These are phyloP conservation scores for Candida saitoana DNA, from an alignment of 805 yeast genomes.

Conservation along the genomic window DNA sequence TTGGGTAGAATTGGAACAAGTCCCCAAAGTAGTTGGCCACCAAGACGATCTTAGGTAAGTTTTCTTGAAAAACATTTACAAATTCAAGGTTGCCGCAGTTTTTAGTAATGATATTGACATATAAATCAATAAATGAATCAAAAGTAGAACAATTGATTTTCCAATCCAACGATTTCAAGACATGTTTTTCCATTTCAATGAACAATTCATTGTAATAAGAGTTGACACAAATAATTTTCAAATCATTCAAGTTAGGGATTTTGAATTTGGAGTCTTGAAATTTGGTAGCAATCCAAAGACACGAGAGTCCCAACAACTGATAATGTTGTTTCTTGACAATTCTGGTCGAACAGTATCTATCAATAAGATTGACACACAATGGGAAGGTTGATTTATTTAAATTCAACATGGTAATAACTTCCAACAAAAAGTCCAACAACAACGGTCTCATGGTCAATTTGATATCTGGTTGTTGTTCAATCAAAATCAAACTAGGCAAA, in stretches of 20 bases:
- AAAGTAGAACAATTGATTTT: conserved; percentile 56
- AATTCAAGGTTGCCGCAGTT: conserved; percentile 21
- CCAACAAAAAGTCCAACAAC: conserved; percentile 41
- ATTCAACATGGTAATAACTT: conserved; percentile 38
- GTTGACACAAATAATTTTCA: conserved; percentile 54
- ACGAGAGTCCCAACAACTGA: conserved; percentile 41
- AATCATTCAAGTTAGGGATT: conserved; percentile 50
- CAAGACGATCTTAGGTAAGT: conserved; percentile 45
- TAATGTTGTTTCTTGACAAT: conserved; percentile 44
- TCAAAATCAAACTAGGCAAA: conserved; percentile 30
- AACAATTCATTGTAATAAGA: conserved; percentile 54
- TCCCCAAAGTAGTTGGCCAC: conserved; percentile 65
- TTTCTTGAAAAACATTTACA: conserved; percentile 24
- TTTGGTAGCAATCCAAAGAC: conserved; percentile 43
- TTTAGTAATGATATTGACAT: conserved; percentile 41
- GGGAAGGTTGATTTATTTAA: conserved; percentile 41
- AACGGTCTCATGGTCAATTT: conserved; percentile 42
- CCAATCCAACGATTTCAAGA: conserved; percentile 64
- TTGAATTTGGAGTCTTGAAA: conserved; percentile 53
- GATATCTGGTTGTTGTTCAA: conserved; percentile 45
- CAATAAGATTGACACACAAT: conserved; percentile 41
- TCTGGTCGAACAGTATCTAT: conserved; percentile 41
- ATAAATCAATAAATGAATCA: conserved; percentile 60
- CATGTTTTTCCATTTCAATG: conserved; percentile 65
- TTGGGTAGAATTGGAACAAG: conserved; percentile 58